Evolutionary conservation across 2,329 filamentous ascomycete species (phyloP).

Genomic region (Albophoma yamanashiensis): DNA sequence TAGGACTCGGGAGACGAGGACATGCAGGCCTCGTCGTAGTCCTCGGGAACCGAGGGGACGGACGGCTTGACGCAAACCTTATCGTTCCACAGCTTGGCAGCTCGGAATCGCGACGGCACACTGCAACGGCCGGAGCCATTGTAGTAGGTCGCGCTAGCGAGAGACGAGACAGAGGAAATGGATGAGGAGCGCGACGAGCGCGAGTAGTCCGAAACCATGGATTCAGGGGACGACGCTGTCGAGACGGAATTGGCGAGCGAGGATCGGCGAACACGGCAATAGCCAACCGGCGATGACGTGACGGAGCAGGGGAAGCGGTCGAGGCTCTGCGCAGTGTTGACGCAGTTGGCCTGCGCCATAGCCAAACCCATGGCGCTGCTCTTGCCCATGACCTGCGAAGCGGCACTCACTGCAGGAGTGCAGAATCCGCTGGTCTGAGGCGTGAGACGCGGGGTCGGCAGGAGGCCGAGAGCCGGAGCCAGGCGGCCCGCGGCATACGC

Average conservation of each 20-base stretch:
- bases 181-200: constrained; percentile 54
- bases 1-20: constrained; percentile 49
- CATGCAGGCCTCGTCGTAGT: constrained; percentile 38
- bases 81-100: constrained; percentile 46
- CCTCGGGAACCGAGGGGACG: constrained; percentile 48
- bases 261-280: constrained; percentile 41
- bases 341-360: constrained; percentile 42
- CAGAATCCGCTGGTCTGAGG: constrained; percentile 44
- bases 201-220: constrained; percentile 54
- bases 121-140: constrained; percentile 34
- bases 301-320: constrained; percentile 40
- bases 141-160: constrained; percentile 44
- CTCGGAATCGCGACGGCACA: constrained; percentile 53
- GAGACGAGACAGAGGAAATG: constrained; percentile 51
- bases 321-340: constrained; percentile 34
- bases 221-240: constrained; percentile 54
- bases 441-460: constrained; percentile 49
- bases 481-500: constrained; percentile 33
- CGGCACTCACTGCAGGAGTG: constrained; percentile 49
- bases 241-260: constrained; percentile 54
- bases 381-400: constrained; percentile 36
- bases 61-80: constrained; percentile 40
- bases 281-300: constrained; percentile 40
- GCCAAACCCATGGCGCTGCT: constrained; percentile 49
- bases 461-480: constrained; percentile 41